Conservation (phyloP, 2,329 filamentous ascomycete species). For the Monosporascus sp. region DNA sequence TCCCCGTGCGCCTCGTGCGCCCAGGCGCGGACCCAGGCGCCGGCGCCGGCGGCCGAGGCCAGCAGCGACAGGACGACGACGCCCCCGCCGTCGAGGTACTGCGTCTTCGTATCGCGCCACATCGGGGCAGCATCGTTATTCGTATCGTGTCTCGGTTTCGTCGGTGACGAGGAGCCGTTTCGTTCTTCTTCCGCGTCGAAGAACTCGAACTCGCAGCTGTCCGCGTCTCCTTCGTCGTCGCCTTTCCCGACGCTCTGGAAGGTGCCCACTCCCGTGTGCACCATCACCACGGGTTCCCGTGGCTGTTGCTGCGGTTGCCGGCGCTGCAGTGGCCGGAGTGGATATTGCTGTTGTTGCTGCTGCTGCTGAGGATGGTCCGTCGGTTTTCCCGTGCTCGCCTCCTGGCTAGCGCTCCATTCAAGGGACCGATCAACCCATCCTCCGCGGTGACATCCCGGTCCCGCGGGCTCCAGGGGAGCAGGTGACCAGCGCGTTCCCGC, state of each 20-base stretch:
- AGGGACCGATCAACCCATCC: no score
- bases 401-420: no score
- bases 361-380: background rate
- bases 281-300: background rate
- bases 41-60: background rate
- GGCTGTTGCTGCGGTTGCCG: background rate
- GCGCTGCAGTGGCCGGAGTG: background rate
- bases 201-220: no score
- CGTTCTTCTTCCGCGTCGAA: no score
- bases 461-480: no score
- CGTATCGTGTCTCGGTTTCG: no score
- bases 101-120: background rate
- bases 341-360: background rate
- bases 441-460: no score
- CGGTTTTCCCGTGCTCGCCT: no score
- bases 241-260: background rate
- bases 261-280: background rate
- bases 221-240: background rate
- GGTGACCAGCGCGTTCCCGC: no score
- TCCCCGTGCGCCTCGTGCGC: background rate
- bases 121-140: background rate
- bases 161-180: no score
- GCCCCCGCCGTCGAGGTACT: background rate
- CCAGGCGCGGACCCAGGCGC: constrained; percentile 1
- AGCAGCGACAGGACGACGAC: background rate